These are phyloP conservation scores for Colletotrichum filicis DNA, from an alignment of 2,329 filamentous ascomycete genomes.

Conservation along the genomic window DNA sequence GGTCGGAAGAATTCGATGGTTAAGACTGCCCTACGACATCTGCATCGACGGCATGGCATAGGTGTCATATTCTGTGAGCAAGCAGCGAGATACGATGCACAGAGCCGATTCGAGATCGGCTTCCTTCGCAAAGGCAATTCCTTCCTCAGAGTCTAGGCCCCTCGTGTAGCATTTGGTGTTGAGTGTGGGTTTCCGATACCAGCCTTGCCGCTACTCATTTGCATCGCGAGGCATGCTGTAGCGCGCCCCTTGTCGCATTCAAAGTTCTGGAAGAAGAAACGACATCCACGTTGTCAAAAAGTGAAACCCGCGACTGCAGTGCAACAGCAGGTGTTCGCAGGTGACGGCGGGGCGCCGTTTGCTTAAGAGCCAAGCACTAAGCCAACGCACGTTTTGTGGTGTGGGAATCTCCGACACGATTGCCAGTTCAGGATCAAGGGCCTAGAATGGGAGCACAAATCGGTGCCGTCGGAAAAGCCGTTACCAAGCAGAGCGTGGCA, in stretches of 20 bases:
- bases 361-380: neutral
- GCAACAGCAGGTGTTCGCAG: conserved; percentile 12
- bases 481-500: neutral
- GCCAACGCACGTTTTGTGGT: neutral
- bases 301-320: conserved; percentile 22
- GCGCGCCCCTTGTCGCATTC: neutral
- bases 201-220: neutral
- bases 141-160: neutral
- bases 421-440: conserved; percentile 17
- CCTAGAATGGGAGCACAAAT: neutral
- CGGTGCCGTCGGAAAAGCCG: neutral
- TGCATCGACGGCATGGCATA: conserved; percentile 3
- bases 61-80: neutral
- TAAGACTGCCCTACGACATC: neutral
- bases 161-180: neutral
- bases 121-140: neutral
- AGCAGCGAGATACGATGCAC: neutral
- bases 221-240: conserved; percentile 3
- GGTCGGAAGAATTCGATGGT: conserved; percentile 16
- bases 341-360: conserved; percentile 16
- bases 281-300: conserved; percentile 1
- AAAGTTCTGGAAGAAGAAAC: conserved; percentile 1
- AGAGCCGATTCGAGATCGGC: neutral
- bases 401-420: neutral
- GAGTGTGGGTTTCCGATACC: conserved; percentile 4